phyloP scores from a whole-genome alignment of 106 monocot species.

The Narthecium ossifragum region DNA sequence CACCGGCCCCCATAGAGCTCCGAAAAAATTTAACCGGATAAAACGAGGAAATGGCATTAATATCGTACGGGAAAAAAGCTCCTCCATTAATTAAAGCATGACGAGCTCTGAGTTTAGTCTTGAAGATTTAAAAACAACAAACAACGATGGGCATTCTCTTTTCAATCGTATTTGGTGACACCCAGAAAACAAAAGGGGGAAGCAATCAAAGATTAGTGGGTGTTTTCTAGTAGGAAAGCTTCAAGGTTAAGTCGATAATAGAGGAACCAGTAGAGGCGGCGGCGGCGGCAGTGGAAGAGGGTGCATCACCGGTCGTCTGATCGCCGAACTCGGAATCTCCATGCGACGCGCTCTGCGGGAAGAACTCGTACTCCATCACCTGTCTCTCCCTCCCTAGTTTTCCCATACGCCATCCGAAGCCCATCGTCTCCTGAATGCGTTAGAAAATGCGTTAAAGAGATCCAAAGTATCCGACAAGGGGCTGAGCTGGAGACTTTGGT shows the following conservation, averaged over 20 bases:
- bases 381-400: neutral
- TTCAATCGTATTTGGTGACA: neutral
- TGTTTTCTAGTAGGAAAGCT: conserved; percentile 22
- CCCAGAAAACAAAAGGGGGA: neutral
- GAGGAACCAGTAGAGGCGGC: too few relatives aligned
- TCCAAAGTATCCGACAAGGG: conserved; percentile 18
- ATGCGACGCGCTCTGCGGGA: conserved; percentile 19
- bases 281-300: conserved; percentile 2
- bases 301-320: conserved; percentile 11
- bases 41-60: too few relatives aligned
- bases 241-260: conserved; percentile 44
- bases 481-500: too few relatives aligned
- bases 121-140: neutral
- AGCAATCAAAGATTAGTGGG: neutral
- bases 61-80: too few relatives aligned
- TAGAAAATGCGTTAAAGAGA: neutral
- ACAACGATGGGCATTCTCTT: neutral
- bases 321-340: conserved; percentile 5
- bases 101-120: too few relatives aligned
- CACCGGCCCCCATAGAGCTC: too few relatives aligned
- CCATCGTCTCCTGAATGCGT: conserved; percentile 3
- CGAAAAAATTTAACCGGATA: too few relatives aligned
- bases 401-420: neutral
- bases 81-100: too few relatives aligned
- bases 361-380: conserved; percentile 48